Conservation (phyloP, 768 basidiomycete species). For the Dacryopinax spathularia region DNA sequence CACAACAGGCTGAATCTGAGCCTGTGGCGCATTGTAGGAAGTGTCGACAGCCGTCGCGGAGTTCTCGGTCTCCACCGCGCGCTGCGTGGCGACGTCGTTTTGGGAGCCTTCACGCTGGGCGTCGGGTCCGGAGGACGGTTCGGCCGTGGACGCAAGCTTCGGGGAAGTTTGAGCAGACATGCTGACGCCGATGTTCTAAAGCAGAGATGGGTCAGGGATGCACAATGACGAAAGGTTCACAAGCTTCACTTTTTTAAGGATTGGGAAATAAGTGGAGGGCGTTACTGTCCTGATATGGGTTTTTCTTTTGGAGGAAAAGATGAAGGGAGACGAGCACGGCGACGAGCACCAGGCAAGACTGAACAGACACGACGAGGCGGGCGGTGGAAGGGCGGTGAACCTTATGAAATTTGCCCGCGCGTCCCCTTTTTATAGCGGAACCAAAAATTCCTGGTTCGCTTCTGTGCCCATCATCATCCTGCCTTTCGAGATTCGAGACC, state of each 20-base stretch:
- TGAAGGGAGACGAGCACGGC: neutral
- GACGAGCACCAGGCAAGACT: neutral
- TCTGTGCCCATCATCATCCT: too few species aligned
- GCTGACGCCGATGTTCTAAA: neutral
- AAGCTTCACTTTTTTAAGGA: neutral
- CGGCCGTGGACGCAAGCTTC: neutral
- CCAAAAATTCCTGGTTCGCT: neutral
- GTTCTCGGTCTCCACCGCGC: neutral
- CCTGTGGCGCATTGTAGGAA: neutral
- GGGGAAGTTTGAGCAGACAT: neutral
- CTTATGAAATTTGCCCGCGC: neutral
- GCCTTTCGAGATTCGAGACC: too few species aligned
- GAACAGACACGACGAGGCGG: neutral
- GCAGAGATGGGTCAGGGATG: neutral
- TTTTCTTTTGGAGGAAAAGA: neutral
- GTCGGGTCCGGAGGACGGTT: neutral
- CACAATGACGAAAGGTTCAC: neutral
- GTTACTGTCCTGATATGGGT: constrained; percentile 2
- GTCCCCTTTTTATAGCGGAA: neutral
- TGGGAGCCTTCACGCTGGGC: neutral
- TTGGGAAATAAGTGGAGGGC: neutral
- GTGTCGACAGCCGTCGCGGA: neutral
- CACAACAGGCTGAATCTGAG: neutral
- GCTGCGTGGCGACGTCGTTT: neutral
- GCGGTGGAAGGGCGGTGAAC: neutral